Evolutionary conservation across 192 early-diverging fungal species (phyloP), one percentile per base, ranked within the genome.

Genomic region (Coemansia sp.): DNA sequence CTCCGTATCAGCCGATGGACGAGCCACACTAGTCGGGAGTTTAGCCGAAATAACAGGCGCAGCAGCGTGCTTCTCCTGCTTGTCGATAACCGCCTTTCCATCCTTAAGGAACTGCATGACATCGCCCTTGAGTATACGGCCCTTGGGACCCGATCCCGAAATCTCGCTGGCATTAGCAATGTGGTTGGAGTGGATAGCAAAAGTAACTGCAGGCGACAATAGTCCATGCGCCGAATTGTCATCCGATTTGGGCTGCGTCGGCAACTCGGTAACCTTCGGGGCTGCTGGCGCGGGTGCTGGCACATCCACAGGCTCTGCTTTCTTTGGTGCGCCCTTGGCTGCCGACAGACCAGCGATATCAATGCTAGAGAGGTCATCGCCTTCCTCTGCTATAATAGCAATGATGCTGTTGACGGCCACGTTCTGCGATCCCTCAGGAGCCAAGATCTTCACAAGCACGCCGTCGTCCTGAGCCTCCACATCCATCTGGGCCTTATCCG

Each of bases 401-500:
- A 98, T 91, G 6, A 91, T 79, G 62, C 88, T 86, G 65, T 88
- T 92, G 31, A 97, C 94, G 36, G 87, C 36, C 13, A 93, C 91
- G 72, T 95, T 93, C 75, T 84, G 82, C 12, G 78, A 24, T 10
- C 82, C 82, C 42, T 91, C 90, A 9, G 76, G 78, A 10, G 92
- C 80, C 78, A 99, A 87, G 72, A 97, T 92, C 90, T 97, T 95
- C 77, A 95, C 97, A 59, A 99, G 76, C 66, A 90, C 93, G 20
- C 97, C 97, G 72, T 99, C 97, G 70, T 99, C 97, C 84, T 98
- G 96, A 71, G 93, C 96, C 81, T 99, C 97, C 66, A 99, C 96
- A 76, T 99, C 97, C 96, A 99, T 98, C 80, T 95, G 93, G 13
- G 97, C 97, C 92, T 99, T 99, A 79, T 99, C 97, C 33, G 97